Conservation (phyloP, 2,329 filamentous ascomycete genomes). For the Stachybotrys echinatus region DNA sequence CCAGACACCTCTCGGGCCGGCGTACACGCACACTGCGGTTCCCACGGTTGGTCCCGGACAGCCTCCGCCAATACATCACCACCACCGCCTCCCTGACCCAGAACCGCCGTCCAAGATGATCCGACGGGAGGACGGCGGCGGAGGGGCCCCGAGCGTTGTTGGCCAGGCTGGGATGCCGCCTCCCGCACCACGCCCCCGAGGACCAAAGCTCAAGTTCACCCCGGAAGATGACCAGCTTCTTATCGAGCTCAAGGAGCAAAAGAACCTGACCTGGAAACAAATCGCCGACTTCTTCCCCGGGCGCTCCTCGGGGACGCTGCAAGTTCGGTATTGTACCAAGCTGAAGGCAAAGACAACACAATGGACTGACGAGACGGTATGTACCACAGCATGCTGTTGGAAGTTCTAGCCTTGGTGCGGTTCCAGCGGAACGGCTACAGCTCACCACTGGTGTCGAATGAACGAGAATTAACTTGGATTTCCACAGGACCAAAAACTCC, state of each 20-base stretch:
- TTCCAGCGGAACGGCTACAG: not conserved
- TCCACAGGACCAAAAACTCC: constrained; percentile 70
- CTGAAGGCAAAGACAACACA: constrained; percentile 88
- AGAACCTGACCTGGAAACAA: constrained; percentile 94
- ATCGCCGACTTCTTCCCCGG: constrained; percentile 96
- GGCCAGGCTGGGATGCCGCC: constrained; percentile 82
- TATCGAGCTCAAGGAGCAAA: constrained; percentile 89
- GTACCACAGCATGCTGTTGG: constrained; percentile 19
- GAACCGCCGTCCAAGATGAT: constrained; percentile 64
- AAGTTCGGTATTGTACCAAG: constrained; percentile 93
- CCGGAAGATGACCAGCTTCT: constrained; percentile 84
- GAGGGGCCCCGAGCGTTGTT: constrained; percentile 76
- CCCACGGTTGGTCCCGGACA: constrained; percentile 22
- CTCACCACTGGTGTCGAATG: not conserved
- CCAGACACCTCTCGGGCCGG: constrained; percentile 46
- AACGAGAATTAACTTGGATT: constrained; percentile 4
- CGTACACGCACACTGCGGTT: constrained; percentile 42
- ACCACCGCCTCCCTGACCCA: constrained; percentile 74
- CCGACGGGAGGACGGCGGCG: constrained; percentile 49
- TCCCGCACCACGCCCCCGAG: constrained; percentile 73
- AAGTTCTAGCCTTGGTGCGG: not conserved
- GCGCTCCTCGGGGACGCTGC: constrained; percentile 80
- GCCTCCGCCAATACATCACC: constrained; percentile 63
- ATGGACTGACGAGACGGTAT: constrained; percentile 91
- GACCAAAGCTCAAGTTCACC: constrained; percentile 91